Evolutionary conservation across 2,329 filamentous ascomycete species (phyloP).

Genomic region (Cytospora mali): DNA sequence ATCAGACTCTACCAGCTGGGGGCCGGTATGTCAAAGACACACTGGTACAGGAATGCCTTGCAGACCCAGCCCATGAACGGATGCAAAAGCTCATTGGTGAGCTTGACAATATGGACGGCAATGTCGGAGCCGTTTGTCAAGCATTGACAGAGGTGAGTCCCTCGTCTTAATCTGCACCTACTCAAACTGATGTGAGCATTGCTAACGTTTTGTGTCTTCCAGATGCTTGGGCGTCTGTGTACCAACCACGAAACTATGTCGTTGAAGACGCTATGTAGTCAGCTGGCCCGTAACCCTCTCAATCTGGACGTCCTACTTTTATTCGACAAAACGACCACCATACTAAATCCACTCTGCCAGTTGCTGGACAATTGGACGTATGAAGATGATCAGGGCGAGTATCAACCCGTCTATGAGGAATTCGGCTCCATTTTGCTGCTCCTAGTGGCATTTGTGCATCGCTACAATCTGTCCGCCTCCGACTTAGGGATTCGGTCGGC

Average conservation of each 20-base stretch:
- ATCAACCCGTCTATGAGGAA: slow-evolving; percentile 84
- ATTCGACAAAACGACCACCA: slow-evolving; percentile 70
- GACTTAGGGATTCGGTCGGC: slow-evolving; percentile 64
- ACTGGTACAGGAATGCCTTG: slow-evolving; percentile 75
- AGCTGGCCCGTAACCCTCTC: slow-evolving; percentile 71
- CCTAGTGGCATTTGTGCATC: slow-evolving; percentile 72
- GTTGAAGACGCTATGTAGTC: slow-evolving; percentile 73
- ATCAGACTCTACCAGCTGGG: slow-evolving; percentile 74
- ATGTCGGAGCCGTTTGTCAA: slow-evolving; percentile 81
- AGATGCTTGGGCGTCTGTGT: slow-evolving; percentile 72
- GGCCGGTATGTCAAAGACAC: slow-evolving; percentile 78
- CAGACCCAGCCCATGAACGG: slow-evolving; percentile 74
- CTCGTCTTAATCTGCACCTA: not conserved
- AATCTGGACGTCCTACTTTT: slow-evolving; percentile 75
- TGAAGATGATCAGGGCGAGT: slow-evolving; percentile 81
- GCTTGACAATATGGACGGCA: slow-evolving; percentile 87
- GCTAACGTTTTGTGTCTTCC: not conserved
- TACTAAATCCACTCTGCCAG: slow-evolving; percentile 73
- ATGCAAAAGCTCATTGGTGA: slow-evolving; percentile 78
- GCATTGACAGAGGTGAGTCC: slow-evolving; percentile 69
- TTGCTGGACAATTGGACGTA: slow-evolving; percentile 79
- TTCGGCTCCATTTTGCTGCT: slow-evolving; percentile 78
- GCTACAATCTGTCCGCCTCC: slow-evolving; percentile 66
- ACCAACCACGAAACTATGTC: slow-evolving; percentile 76
- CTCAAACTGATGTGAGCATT: not conserved